A percentile compares a stretch with the other conserved stretches of the same genome.
These are phyloP conservation scores for Phialophora chinensis DNA, from an alignment of 2,329 filamentous ascomycete genomes.

Conservation along the genomic window DNA sequence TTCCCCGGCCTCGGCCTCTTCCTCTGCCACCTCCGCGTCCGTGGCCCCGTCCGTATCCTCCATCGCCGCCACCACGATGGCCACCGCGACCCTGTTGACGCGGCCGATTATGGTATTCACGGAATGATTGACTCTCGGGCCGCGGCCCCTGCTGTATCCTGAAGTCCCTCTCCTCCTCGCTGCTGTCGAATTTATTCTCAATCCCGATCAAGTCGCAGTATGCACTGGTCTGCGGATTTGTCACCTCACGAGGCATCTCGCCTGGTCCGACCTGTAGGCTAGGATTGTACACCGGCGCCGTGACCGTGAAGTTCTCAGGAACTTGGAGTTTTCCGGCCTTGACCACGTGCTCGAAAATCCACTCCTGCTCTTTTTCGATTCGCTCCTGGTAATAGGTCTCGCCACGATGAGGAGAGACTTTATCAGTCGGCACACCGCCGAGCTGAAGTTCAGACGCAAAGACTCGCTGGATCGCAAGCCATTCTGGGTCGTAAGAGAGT, in stretches of 20 bases:
- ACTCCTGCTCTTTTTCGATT: slow-evolving; percentile 73
- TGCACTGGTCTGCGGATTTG: slow-evolving; percentile 80
- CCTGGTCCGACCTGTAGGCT: slow-evolving; percentile 62
- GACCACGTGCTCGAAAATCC: slow-evolving; percentile 80
- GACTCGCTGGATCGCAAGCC: slow-evolving; percentile 88
- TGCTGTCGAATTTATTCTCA: slow-evolving; percentile 75
- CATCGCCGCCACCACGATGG: slow-evolving; percentile 26
- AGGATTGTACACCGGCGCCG: slow-evolving; percentile 73
- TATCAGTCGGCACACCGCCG: slow-evolving; percentile 65
- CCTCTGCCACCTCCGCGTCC: slow-evolving; percentile 21
- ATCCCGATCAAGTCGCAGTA: slow-evolving; percentile 83
- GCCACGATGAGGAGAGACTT: slow-evolving; percentile 66
- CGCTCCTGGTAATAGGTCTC: slow-evolving; percentile 70
- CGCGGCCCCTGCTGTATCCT: slow-evolving; percentile 66
- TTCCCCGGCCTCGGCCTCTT: not conserved
- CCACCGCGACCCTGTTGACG: slow-evolving; percentile 33
- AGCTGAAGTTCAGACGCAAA: slow-evolving; percentile 72
- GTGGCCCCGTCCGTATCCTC: slow-evolving; percentile 29
- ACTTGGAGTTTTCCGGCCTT: slow-evolving; percentile 66
- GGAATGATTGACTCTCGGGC: slow-evolving; percentile 44
- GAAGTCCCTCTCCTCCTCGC: slow-evolving; percentile 70
- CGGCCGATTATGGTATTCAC: slow-evolving; percentile 31
- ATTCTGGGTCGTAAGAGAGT: slow-evolving; percentile 87
- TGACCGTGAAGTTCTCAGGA: slow-evolving; percentile 77
- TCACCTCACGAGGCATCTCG: slow-evolving; percentile 78